Evolutionary conservation across 257 asterid species (phyloP), one percentile per base, ranked within the genome.

Genomic region (Ophiorrhiza pumila): DNA sequence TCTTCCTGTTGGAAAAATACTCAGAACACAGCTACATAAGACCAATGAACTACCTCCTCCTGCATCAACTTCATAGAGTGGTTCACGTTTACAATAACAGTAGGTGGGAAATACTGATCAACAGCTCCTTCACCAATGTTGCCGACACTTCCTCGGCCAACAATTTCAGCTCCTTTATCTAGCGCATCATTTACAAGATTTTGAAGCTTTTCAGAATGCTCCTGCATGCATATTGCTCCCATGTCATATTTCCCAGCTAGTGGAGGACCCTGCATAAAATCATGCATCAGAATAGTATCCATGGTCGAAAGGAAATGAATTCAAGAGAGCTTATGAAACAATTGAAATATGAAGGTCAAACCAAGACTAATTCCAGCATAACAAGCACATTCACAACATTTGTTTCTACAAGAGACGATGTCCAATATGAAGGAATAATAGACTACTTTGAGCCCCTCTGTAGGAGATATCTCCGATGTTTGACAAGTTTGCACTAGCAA

Each of bases 171-270:
- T 57, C 99, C 99, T 80, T 88, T 91, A 50, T 87, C 88, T 29
- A 90, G 71, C 71, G 99, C 99, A 75, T 94, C 99, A 43, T 88
- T 85, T 60, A 94, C 93, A 76, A 94, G 88, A 79, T 74, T 81
- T 78, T 90, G 99, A 80, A 94, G 97, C 91, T 81, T 94, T 81
- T 94, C 99, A 17, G 99, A 87, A 85, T 94, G 99, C 84, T 94
- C 99, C 85, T 88, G 93, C 98, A 94, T 91, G 87, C 99, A 94
- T 79, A 91, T 90, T 76, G 99, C 98, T 77, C 99, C 99, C 97
- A 91, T 94, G 80, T 94, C 99, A 71, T 91, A 90, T 81, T 90
- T 94, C 46, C 95, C 99, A 53, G 80, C 79, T 65, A 90, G 85
- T 65, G 99, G 96, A 74, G 99, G 99, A 29, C 99, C 99, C 99